Evolutionary conservation across 768 basidiomycete species (phyloP).

Genomic region (Mycena olivaceomarginata): DNA sequence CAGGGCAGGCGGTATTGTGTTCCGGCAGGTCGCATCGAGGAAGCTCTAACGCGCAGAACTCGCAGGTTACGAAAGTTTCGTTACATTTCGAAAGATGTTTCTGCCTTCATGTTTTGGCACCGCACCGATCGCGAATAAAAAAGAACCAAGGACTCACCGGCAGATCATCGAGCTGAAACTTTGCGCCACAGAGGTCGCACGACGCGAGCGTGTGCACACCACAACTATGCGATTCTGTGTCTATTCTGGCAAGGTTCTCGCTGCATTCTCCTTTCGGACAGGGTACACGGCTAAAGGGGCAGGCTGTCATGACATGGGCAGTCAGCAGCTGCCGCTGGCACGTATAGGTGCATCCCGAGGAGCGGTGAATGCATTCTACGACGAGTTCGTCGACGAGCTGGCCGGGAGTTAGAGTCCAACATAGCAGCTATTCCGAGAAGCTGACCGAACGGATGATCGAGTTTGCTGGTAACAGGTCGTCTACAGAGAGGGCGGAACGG

Average conservation of each 20-base stretch:
- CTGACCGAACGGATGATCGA: conserved; percentile 86
- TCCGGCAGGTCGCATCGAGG: conserved; percentile 55
- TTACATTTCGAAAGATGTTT: conserved; percentile 62
- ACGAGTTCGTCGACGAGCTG: conserved; percentile 90
- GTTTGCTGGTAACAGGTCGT: conserved; percentile 80
- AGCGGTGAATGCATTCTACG: conserved; percentile 81
- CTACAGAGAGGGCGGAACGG: conserved; percentile 76
- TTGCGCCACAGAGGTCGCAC: conserved; percentile 62
- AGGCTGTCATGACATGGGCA: conserved; percentile 77
- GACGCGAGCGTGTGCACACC: conserved; percentile 53
- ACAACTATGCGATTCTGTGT: conserved; percentile 63
- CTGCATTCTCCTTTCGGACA: conserved; percentile 71
- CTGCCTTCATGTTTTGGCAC: conserved; percentile 49
- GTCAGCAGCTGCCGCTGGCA: conserved; percentile 82
- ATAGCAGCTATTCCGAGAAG: conserved; percentile 33
- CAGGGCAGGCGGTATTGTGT: conserved; percentile 63
- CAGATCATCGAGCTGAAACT: conserved; percentile 57
- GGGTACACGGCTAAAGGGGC: conserved; percentile 71
- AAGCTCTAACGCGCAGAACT: conserved; percentile 62
- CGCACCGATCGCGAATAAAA: conserved; percentile 9
- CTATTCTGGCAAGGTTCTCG: conserved; percentile 65
- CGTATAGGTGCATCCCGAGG: conserved; percentile 76
- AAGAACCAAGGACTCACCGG: conserved; percentile 56
- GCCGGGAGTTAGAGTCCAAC: conserved; percentile 20
- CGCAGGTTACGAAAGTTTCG: conserved; percentile 59